These are phyloP conservation scores for Vitellaria paradoxa DNA, from an alignment of 179 eudicot genomes.

Conservation along the genomic window DNA sequence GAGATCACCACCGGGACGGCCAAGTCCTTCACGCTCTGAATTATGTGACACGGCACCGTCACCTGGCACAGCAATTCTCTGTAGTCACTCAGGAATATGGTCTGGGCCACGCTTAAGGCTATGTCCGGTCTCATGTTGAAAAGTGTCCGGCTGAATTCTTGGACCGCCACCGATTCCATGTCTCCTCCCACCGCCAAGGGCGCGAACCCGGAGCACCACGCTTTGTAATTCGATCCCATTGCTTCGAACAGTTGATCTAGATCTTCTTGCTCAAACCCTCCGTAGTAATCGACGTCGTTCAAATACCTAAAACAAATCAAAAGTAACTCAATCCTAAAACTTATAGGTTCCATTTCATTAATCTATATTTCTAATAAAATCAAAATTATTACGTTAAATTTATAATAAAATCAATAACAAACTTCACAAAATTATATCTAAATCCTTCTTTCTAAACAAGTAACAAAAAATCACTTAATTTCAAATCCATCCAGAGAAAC, in stretches of 20 bases:
- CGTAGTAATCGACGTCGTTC: conserved; percentile 78
- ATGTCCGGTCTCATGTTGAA: conserved; percentile 97
- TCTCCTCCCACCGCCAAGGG: conserved; percentile 84
- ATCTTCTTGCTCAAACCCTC: conserved; percentile 86
- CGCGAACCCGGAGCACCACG: conserved; percentile 82
- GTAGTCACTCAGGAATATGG: conserved; percentile 68
- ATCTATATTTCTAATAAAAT: no score
- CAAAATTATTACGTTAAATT: no score
- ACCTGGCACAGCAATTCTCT: conserved; percentile 58
- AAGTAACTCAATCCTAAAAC: neutral
- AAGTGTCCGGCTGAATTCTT: conserved; percentile 78
- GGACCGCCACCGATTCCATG: conserved; percentile 88
- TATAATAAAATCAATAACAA: no score
- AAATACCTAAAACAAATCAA: conserved; percentile 42
- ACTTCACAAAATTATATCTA: no score
- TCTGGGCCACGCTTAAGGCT: conserved; percentile 63
- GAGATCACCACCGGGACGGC: conserved; percentile 90
- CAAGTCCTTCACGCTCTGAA: conserved; percentile 82
- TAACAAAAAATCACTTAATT: neutral
- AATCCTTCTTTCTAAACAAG: neutral
- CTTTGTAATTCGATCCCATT: conserved; percentile 71
- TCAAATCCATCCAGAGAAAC: neutral
- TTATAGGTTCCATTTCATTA: neutral
- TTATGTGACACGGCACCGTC: conserved; percentile 71
- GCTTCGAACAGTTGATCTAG: conserved; percentile 74